phyloP scores from a whole-genome alignment of 2,329 filamentous ascomycete species.

The Penicillium concentricum region DNA sequence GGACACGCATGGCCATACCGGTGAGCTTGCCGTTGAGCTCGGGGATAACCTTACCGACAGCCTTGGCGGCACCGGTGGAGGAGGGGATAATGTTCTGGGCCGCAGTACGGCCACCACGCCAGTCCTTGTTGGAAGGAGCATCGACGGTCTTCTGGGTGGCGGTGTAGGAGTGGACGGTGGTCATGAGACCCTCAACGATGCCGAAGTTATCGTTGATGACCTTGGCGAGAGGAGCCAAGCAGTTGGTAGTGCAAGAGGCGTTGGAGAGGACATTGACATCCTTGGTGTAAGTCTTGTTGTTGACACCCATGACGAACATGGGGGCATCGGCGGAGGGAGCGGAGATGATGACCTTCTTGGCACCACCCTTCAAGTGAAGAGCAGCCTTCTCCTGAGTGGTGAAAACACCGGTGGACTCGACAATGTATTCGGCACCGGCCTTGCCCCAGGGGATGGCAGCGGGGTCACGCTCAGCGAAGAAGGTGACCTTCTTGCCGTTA shows the following conservation, averaged over 20 bases:
- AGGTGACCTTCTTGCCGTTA: slow-evolving; percentile 92
- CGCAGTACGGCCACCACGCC: slow-evolving; percentile 97
- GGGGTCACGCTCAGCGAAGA: slow-evolving; percentile 92
- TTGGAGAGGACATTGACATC: slow-evolving; percentile 95
- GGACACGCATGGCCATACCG: slow-evolving; percentile 99
- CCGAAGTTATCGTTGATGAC: slow-evolving; percentile 97
- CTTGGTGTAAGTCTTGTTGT: slow-evolving; percentile 89
- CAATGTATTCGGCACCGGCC: slow-evolving; percentile 86
- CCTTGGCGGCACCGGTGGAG: slow-evolving; percentile 99
- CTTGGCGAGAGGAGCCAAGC: slow-evolving; percentile 98
- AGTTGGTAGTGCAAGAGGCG: slow-evolving; percentile 99
- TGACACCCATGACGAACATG: slow-evolving; percentile 99
- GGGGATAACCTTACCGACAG: slow-evolving; percentile 99
- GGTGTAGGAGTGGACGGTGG: slow-evolving; percentile 99
- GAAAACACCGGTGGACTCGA: slow-evolving; percentile 99
- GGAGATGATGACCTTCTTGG: slow-evolving; percentile 89
- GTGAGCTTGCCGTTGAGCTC: slow-evolving; percentile 98
- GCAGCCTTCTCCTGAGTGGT: slow-evolving; percentile 96
- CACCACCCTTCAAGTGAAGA: slow-evolving; percentile 91
- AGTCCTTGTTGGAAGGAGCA: slow-evolving; percentile 96
- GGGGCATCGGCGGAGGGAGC: slow-evolving; percentile 71
- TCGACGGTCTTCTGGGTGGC: slow-evolving; percentile 99
- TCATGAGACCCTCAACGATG: slow-evolving; percentile 99
- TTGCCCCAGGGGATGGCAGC: slow-evolving; percentile 85
- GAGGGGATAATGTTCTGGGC: slow-evolving; percentile 99